These are phyloP conservation scores for Termitomyces sp. DNA, from an alignment of 768 basidiomycete species.

Conservation along the genomic window DNA sequence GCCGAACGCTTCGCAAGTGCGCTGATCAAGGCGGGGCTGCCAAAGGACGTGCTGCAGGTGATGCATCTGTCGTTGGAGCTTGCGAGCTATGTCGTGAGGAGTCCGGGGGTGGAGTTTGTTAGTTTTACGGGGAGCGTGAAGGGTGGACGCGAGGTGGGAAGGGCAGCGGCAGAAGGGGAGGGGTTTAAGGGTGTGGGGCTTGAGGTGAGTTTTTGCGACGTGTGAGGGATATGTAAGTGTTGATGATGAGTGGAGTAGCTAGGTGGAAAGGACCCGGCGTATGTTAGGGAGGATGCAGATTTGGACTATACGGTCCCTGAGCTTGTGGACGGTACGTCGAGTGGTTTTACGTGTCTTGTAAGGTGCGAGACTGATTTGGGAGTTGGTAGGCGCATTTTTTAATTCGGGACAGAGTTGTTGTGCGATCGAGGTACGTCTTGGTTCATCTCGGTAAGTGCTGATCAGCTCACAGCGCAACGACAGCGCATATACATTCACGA, in stretches of 20 bases:
- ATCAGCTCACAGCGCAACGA: neutral
- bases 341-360: neutral
- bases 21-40: constrained; percentile 74
- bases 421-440: constrained; percentile 67
- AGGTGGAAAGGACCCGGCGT: constrained; percentile 97
- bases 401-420: constrained; percentile 99
- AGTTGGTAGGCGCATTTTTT: constrained; percentile 74
- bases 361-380: neutral
- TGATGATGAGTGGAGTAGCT: constrained; percentile 42
- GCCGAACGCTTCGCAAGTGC: constrained; percentile 78
- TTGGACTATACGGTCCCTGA: constrained; percentile 78
- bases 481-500: constrained; percentile 95
- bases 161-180: constrained; percentile 57
- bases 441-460: neutral
- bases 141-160: constrained; percentile 72
- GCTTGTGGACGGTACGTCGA: constrained; percentile 77
- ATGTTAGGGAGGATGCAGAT: constrained; percentile 86
- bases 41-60: constrained; percentile 68
- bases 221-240: neutral
- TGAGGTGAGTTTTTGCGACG: constrained; percentile 48
- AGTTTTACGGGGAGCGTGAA: constrained; percentile 86
- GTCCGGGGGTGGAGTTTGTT: constrained; percentile 72
- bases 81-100: constrained; percentile 56
- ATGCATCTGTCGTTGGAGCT: constrained; percentile 68
- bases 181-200: constrained; percentile 87